phyloP scores from a whole-genome alignment of 768 basidiomycete species.

The Rhizopogon salebrosus region DNA sequence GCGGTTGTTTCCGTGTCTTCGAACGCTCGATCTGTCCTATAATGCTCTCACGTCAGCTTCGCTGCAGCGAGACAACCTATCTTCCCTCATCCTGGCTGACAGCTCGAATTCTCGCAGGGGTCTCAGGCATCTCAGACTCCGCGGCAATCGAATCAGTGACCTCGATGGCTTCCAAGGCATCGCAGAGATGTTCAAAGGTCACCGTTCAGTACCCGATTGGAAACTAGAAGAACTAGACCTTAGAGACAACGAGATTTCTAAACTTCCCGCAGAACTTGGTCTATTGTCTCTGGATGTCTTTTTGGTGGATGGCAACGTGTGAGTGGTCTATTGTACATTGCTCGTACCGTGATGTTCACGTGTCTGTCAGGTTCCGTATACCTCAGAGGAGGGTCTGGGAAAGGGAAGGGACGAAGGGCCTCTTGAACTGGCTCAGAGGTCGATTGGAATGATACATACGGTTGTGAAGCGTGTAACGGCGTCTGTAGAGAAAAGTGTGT shows the following conservation, averaged over 20 bases:
- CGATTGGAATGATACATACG: constrained; percentile 50
- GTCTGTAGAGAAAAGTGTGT: too few relatives aligned
- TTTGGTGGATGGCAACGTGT: constrained; percentile 82
- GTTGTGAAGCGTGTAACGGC: too few relatives aligned
- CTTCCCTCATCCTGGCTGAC: constrained; percentile 44
- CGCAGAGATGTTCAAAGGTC: constrained; percentile 61
- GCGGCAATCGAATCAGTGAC: constrained; percentile 61
- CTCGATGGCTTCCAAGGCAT: constrained; percentile 59
- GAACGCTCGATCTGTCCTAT: constrained; percentile 70
- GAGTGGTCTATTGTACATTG: constrained; percentile 26
- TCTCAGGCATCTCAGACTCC: constrained; percentile 58
- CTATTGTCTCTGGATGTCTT: constrained; percentile 75
- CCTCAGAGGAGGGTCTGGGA: constrained; percentile 83
- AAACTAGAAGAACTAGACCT: constrained; percentile 79
- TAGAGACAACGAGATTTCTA: constrained; percentile 74
- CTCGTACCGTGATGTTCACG: not conserved
- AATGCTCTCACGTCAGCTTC: constrained; percentile 57
- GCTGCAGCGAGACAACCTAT: constrained; percentile 43
- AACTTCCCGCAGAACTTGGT: constrained; percentile 65
- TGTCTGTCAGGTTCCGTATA: constrained; percentile 62
- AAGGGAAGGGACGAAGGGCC: constrained; percentile 77
- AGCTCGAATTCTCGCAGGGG: not conserved
- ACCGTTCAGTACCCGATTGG: constrained; percentile 61
- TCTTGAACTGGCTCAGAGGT: constrained; percentile 74
- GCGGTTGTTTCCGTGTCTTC: constrained; percentile 65